A percentile compares a stretch with the other conserved stretches of the same genome.
These are phyloP conservation scores for Diaporthe vexans DNA, from an alignment of 2,329 filamentous ascomycete genomes.

Conservation along the genomic window DNA sequence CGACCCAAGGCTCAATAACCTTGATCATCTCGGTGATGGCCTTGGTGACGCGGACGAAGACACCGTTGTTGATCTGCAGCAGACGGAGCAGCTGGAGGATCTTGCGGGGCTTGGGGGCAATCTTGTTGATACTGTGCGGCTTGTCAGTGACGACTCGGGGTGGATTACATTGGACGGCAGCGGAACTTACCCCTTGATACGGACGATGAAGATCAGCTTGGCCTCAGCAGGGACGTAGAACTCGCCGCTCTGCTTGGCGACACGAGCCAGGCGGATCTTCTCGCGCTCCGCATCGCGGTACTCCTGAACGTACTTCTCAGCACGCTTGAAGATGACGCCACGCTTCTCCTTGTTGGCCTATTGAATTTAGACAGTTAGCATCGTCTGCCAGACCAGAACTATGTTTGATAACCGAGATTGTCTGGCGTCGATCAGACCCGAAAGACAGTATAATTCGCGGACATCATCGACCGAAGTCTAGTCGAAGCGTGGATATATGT, in stretches of 20 bases:
- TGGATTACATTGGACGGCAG: slow-evolving; percentile 37
- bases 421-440: slow-evolving; percentile 82
- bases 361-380: slow-evolving; percentile 47
- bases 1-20: slow-evolving; percentile 98
- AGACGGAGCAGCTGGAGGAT: slow-evolving; percentile 99
- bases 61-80: slow-evolving; percentile 99
- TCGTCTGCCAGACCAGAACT: slow-evolving; percentile 51
- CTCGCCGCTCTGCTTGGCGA: slow-evolving; percentile 91
- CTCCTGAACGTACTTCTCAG: slow-evolving; percentile 99
- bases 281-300: slow-evolving; percentile 98
- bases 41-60: slow-evolving; percentile 96
- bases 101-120: slow-evolving; percentile 99
- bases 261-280: slow-evolving; percentile 92
- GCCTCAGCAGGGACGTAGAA: slow-evolving; percentile 96
- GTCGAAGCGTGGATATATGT: slow-evolving; percentile 77
- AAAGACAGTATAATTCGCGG: slow-evolving; percentile 97
- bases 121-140: slow-evolving; percentile 97
- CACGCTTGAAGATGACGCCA: slow-evolving; percentile 98
- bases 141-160: slow-evolving; percentile 40
- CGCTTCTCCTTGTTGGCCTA: slow-evolving; percentile 99
- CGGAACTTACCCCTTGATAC: slow-evolving; percentile 89
- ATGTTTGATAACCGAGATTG: slow-evolving; percentile 24
- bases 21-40: slow-evolving; percentile 97
- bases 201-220: slow-evolving; percentile 97
- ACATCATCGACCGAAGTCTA: slow-evolving; percentile 98